Evolutionary conservation across 495 filamentous ascomycete genomes (phyloP), one percentile per base, ranked within the genome.

Genomic region (Glutinoglossum americanum): DNA sequence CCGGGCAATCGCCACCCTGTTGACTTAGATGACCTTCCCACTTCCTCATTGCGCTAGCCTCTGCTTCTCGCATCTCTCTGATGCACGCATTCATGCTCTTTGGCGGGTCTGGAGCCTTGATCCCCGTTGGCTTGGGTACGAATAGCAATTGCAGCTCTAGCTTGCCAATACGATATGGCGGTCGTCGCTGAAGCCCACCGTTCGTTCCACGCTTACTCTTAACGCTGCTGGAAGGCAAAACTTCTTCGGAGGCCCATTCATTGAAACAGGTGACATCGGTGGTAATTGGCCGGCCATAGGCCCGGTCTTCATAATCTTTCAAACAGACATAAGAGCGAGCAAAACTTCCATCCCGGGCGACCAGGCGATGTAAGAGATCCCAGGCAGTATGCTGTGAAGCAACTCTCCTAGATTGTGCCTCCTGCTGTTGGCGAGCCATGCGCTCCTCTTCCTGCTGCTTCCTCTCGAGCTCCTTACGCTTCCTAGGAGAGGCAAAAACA

Each of bases 41-140:
- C 60, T 74, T 81, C 44, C 82, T 80, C 33, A 80, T 70, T 30
- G 82, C 75, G 56, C 80, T 73, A 62, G 79, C 81, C 64, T 93
- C 86, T 10, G 89, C 89, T 45, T 90, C 86, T 62, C 82, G 84
- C 71, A 98, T 77, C 71, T 97, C 90, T 13, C 92, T 76, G 60
- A 97, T 85, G 65, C 87, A 93, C 44, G 83, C 81, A 65, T 85
- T 90, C 87, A 98, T 94, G 70, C 89, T 96, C 79, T 95, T 94
- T 17, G 92, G 92, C 84, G 97, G 94, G 61, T 96, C 92, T 33
- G 94, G 89, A 59, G 96, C 89, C 57, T 81, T 81, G n/a, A 81
- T 76, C 45, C 83, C 85, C 71, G 85, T 85, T 0, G 92, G 89
- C 63, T 87, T 90, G 0, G 92, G 92, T 0, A 98, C 88, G 64